Evolutionary conservation across 192 early-diverging fungal species (phyloP), one percentile per base, ranked within the genome.

Genomic region (Coemansia aciculifera): DNA sequence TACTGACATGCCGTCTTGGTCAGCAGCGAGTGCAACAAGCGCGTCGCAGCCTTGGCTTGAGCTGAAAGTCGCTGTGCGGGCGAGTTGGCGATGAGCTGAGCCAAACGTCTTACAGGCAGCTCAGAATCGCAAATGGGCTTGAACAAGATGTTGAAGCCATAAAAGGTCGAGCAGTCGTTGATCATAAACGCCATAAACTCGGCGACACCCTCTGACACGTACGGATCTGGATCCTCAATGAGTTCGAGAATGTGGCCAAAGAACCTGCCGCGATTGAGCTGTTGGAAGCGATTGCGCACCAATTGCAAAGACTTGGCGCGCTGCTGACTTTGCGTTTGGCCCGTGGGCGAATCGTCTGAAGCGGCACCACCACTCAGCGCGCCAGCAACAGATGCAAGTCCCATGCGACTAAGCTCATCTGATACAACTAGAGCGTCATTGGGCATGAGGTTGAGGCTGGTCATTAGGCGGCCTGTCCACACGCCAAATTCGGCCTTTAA

Each of bases 391-490:
- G 72, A 64, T 8, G 52, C 77, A 44, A 83, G 69, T 21, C 81
- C 81, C 43, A 83, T 78, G 27, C 81, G 72, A 40, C 57, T 78
- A 21, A 83, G 81, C 72, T 74, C 77, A 37, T 83, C 81, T 0
- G 73, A 69, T 19, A 78, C 67, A 9, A 75, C 81, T 29, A 83
- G 43, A 13, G 75, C 81, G 27, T 83, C 81, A 27, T 75, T 78
- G 7, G 77, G 76, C 59, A 34, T 37, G 10, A 83, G 81, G 29
- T 77, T 77, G 21, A 83, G 64, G 46, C 67, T 73, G 37, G 56
- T 39, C 81, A 83, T 78, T 29, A 83, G 64, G 64, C 70, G 76
- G 11, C 81, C 81, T 3, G 81, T 75, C 81, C 81, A 83, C 40
- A 78, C 73, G 51, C 76, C 70, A 69, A 83, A 83, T 51, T 78